Conservation (phyloP, 2,329 filamentous ascomycete species). For the Coniochaeta sp. region DNA sequence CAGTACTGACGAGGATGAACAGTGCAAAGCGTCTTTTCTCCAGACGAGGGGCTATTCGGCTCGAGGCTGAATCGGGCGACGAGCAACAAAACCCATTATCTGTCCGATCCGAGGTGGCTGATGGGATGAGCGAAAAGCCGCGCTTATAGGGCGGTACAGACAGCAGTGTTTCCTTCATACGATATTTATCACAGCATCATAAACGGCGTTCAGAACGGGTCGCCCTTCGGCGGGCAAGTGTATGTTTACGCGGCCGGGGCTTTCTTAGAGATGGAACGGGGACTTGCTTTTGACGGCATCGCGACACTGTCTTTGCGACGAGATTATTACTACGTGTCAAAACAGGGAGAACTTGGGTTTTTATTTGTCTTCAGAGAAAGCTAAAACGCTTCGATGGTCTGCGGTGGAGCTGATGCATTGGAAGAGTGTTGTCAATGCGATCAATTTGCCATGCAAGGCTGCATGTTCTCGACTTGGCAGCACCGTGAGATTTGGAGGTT, state of each 20-base stretch:
- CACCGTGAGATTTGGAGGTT: neutral
- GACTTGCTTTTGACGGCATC: neutral
- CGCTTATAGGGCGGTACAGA: neutral
- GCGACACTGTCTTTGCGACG: neutral
- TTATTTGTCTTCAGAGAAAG: neutral
- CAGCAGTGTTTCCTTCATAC: neutral
- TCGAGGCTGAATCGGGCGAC: neutral
- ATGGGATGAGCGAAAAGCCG: neutral
- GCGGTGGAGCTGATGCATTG: neutral
- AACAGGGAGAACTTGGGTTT: neutral
- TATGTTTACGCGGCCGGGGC: neutral
- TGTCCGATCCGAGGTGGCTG: neutral
- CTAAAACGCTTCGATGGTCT: neutral
- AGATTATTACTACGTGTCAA: neutral
- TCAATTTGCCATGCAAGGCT: neutral
- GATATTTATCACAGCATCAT: neutral
- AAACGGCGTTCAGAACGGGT: neutral
- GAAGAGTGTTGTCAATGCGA: neutral
- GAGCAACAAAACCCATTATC: neutral
- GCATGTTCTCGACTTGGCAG: too few species aligned
- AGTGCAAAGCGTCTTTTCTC: conserved; percentile 2
- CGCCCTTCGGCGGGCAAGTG: neutral
- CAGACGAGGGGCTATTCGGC: neutral
- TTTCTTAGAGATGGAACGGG: neutral
- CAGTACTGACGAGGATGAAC: neutral